phyloP scores from a whole-genome alignment of 192 early-diverging fungal genomes.

The Coemansia sp. region DNA sequence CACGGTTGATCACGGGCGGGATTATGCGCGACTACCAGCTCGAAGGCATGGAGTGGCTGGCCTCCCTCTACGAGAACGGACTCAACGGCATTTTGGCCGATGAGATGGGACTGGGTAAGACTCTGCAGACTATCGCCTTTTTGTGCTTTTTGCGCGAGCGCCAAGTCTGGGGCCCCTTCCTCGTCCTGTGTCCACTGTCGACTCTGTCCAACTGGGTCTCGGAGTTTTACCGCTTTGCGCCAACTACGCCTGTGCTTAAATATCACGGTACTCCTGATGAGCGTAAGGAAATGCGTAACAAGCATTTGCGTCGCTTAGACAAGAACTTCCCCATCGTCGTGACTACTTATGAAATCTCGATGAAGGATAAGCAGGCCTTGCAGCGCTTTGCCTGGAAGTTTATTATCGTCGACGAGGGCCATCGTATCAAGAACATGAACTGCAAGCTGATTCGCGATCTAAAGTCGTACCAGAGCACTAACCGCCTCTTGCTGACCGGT shows the following conservation, averaged over 20 bases:
- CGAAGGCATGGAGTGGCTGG: conserved; percentile 94
- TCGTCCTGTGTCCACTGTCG: conserved; percentile 88
- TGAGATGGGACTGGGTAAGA: conserved; percentile 96
- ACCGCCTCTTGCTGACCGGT: conserved; percentile 87
- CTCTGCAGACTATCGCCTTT: conserved; percentile 93
- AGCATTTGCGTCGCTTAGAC: conserved; percentile 65
- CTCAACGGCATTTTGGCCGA: conserved; percentile 96
- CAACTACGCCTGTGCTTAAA: conserved; percentile 73
- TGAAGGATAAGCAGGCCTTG: conserved; percentile 79
- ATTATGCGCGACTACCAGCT: conserved; percentile 92
- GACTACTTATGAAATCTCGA: conserved; percentile 89
- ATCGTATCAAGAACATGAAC: conserved; percentile 96
- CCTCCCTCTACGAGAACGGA: conserved; percentile 93
- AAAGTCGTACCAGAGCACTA: conserved; percentile 81
- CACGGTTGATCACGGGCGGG: conserved; percentile 79
- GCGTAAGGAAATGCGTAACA: conserved; percentile 68
- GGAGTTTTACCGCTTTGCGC: conserved; percentile 89
- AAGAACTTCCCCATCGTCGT: conserved; percentile 80
- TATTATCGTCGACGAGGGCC: conserved; percentile 95
- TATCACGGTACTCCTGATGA: conserved; percentile 85
- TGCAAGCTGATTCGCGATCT: conserved; percentile 88
- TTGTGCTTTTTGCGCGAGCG: conserved; percentile 79
- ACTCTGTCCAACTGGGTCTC: conserved; percentile 92
- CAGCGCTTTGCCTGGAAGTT: conserved; percentile 80
- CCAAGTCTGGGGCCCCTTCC: conserved; percentile 82